These are phyloP conservation scores for Voacanga thouarsii DNA, from an alignment of 257 asterid species.

Conservation along the genomic window DNA sequence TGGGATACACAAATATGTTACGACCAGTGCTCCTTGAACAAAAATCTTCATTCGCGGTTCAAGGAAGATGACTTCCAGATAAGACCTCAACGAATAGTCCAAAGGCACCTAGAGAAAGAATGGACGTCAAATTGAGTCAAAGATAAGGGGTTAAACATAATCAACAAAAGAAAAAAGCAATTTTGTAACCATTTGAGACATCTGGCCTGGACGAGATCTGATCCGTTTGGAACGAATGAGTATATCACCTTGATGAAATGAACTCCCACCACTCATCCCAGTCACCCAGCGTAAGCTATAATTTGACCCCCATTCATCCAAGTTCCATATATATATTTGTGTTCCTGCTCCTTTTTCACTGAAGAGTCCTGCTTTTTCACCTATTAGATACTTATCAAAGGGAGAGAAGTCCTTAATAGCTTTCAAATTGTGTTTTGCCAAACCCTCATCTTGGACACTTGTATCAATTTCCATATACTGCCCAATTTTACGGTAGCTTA, in stretches of 20 bases:
- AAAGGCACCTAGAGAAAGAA: slow-evolving; percentile 58
- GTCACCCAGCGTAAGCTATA: slow-evolving; percentile 59
- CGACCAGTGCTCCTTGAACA: slow-evolving; percentile 73
- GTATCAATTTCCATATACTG: slow-evolving; percentile 67
- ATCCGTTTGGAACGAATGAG: slow-evolving; percentile 52
- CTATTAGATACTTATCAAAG: slow-evolving; percentile 70
- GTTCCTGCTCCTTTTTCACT: slow-evolving; percentile 62
- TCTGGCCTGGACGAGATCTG: slow-evolving; percentile 86
- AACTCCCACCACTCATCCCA: slow-evolving; percentile 64
- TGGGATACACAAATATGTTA: neutral
- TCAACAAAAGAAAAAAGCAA: slow-evolving; percentile 7
- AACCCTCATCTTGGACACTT: slow-evolving; percentile 45
- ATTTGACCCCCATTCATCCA: slow-evolving; percentile 73
- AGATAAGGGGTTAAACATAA: slow-evolving; percentile 1
- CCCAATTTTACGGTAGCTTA: slow-evolving; percentile 61
- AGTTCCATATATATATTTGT: slow-evolving; percentile 73
- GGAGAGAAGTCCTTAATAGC: slow-evolving; percentile 63
- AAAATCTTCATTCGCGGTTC: slow-evolving; percentile 78
- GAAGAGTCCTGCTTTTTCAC: slow-evolving; percentile 63
- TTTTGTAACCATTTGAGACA: slow-evolving; percentile 38
- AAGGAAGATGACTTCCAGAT: slow-evolving; percentile 75
- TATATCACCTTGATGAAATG: slow-evolving; percentile 72
- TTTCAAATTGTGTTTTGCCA: slow-evolving; percentile 59
- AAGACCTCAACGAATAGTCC: slow-evolving; percentile 70
- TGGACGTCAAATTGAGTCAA: slow-evolving; percentile 4